A percentile compares a stretch with the other conserved stretches of the same genome.
Conservation (phyloP, 176 grass and related monocot species). For the Ensete ventricosum region DNA sequence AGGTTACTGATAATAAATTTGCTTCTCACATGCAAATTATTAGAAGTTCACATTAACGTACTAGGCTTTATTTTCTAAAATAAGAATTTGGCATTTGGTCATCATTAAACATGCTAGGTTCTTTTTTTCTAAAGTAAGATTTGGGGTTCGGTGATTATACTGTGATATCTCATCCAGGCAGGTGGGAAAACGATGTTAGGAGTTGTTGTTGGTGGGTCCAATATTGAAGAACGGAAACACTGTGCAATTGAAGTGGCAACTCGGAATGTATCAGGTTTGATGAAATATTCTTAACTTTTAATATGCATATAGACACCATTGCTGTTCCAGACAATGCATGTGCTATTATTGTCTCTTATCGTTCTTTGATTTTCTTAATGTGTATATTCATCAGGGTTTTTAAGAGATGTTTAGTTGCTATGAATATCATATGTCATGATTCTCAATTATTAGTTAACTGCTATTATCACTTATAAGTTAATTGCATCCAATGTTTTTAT, state of each 20-base stretch:
- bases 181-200: constrained; percentile 58
- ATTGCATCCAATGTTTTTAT: too few species aligned
- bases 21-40: neutral
- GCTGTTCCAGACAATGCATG: neutral
- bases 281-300: constrained; percentile 10
- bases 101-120: neutral
- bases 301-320: neutral
- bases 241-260: constrained; percentile 77
- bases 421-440: neutral
- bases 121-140: neutral
- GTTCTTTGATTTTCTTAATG: neutral
- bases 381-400: neutral
- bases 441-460: neutral
- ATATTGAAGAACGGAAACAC: constrained; percentile 52
- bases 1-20: neutral
- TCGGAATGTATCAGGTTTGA: constrained; percentile 74
- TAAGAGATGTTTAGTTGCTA: neutral
- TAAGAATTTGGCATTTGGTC: neutral
- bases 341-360: neutral
- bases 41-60: neutral
- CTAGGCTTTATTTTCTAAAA: neutral
- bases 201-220: constrained; percentile 76
- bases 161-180: constrained; percentile 31
- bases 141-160: neutral
- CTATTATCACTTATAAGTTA: too few species aligned